Base-by-base conservation (phyloP, 768 basidiomycete species). In the Hysterangium stoloniferum region DNA sequence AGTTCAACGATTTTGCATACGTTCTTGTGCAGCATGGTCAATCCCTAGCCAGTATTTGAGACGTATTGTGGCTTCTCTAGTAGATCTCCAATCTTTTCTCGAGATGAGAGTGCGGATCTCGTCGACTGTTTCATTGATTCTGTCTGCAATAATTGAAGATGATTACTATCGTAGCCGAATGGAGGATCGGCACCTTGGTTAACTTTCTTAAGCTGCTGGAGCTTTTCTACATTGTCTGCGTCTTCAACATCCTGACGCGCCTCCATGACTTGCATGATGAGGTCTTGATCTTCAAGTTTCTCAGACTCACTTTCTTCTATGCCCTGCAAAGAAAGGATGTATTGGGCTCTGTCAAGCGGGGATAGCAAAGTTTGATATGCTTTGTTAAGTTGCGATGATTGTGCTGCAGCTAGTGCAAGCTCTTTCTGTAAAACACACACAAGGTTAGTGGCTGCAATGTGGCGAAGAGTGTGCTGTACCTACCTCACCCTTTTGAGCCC, bases 181-280 rank as follows among this genome's bases (percentile, higher is more conserved):
- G 44, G 19, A 28, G 66, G 70, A 27, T 44, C 68, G 62, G 52
- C 41, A 75, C 88, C 77, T 31, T 75, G 59, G 62, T 86, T 92
- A 13, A 70, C 67, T 15, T 70, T 66, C 40, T 71, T 61, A 20
- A 94, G 64, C 6, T 54, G 48, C n/a, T 71, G 68, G 2, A 90
- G 74, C 11, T 74, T 72, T 2, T 70, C 69, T 35, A 60, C 57
- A 19, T 74, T 71, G 2, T 67, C 66, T 1, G 83, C 78, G 4
- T 76, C 76, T 52, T 93, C 88, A 32, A 96, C 74, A 28, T 73
- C 74, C 64, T 94, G 91, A 42, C 90, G 68, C 6, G 72, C 75
- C 56, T 89, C 82, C 78, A 96, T 82, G 34, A 95, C 76, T 56
- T 86, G 78, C 57, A 72, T 71, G 56, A 97, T 76, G 52, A 95